Evolutionary conservation across 371 early-diverging fungal species (phyloP).

Genomic region (Chytridium lagenaria): DNA sequence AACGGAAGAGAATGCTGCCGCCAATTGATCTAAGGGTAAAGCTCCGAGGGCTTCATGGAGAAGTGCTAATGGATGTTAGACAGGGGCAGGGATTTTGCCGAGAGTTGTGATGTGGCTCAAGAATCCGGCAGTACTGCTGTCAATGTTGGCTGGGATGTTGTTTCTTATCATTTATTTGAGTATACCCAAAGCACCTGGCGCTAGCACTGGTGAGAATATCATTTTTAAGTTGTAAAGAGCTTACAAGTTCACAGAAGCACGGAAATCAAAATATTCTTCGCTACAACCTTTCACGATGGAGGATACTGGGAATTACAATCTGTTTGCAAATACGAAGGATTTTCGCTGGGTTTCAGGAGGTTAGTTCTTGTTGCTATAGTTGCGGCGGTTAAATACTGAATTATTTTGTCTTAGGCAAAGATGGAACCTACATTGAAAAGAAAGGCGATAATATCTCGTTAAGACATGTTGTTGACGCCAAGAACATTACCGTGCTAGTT

Average conservation of each 20-base stretch:
- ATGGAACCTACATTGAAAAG: slow-evolving; percentile 11
- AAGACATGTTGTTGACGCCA: neutral
- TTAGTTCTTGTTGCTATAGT: too few species aligned
- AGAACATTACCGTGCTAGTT: neutral
- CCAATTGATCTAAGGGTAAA: neutral
- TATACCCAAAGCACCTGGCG: neutral
- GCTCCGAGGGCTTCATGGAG: neutral
- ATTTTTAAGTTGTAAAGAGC: neutral
- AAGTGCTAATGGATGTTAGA: neutral
- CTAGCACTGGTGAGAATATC: neutral
- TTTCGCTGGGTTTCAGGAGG: neutral
- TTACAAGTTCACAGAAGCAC: neutral
- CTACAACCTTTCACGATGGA: neutral
- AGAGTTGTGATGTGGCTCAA: neutral
- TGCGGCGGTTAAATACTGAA: too few species aligned
- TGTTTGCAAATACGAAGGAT: neutral
- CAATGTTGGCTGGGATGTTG: neutral
- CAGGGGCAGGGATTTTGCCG: neutral
- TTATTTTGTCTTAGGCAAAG: neutral
- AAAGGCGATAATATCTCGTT: neutral
- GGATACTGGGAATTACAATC: too few species aligned
- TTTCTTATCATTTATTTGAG: neutral
- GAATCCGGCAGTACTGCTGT: slow-evolving; percentile 5
- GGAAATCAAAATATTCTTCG: neutral
- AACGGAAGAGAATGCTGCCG: slow-evolving; percentile 1